phyloP scores from a whole-genome alignment of 1,284 basidiomycete species.

The Ceratobasidium sp. region DNA sequence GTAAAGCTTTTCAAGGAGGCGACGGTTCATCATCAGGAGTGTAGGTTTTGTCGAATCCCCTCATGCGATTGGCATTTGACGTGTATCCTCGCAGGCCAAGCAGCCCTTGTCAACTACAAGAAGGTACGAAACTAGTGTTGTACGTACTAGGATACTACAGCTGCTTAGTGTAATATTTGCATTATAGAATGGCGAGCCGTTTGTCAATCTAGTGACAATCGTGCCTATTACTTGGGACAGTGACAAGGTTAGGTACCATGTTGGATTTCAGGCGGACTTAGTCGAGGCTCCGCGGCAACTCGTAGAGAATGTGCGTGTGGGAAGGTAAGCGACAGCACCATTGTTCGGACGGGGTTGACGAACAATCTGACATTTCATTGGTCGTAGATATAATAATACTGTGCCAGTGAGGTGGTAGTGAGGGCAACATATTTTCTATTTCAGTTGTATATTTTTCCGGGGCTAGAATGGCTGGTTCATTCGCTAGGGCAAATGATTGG shows the following conservation, averaged over 20 bases:
- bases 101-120: slow-evolving; percentile 31
- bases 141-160: neutral
- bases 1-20: slow-evolving; percentile 29
- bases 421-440: too few species aligned
- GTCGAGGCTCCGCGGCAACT: slow-evolving; percentile 29
- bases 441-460: too few species aligned
- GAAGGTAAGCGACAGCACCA: slow-evolving; percentile 21
- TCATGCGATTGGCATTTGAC: neutral
- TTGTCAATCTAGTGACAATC: slow-evolving; percentile 32
- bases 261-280: slow-evolving; percentile 34
- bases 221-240: slow-evolving; percentile 31
- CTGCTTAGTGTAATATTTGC: too few species aligned
- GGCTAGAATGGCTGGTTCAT: too few species aligned
- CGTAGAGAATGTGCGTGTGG: slow-evolving; percentile 32
- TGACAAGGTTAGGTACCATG: slow-evolving; percentile 24
- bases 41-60: neutral
- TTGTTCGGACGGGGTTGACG: too few species aligned
- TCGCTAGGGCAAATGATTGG: too few species aligned
- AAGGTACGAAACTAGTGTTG: neutral
- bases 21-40: slow-evolving; percentile 14
- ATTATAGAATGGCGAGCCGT: slow-evolving; percentile 21
- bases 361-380: too few species aligned
- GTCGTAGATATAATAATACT: too few species aligned
- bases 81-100: slow-evolving; percentile 11
- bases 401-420: too few species aligned